phyloP scores from a whole-genome alignment of 1,284 basidiomycete species.

The Flammula alnicola region DNA sequence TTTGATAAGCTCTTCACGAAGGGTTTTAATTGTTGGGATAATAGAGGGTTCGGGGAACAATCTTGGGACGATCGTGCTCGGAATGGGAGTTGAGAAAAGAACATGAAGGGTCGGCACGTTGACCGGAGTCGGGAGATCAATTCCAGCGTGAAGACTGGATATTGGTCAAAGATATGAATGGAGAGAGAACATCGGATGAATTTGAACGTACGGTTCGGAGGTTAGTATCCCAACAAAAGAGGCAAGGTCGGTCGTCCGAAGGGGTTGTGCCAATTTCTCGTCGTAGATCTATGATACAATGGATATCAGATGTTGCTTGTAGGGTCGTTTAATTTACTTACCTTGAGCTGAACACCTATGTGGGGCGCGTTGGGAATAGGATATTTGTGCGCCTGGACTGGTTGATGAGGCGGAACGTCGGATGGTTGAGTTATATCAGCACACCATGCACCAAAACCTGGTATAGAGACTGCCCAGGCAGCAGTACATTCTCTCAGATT shows the following conservation, averaged over 20 bases:
- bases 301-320: background rate
- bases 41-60: constrained; percentile 36
- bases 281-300: constrained; percentile 59
- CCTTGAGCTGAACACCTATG: constrained; percentile 73
- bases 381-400: constrained; percentile 58
- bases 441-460: constrained; percentile 57
- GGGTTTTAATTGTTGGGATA: constrained; percentile 14
- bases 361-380: constrained; percentile 57
- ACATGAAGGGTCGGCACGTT: constrained; percentile 72
- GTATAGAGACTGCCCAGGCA: constrained; percentile 74
- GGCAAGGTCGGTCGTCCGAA: constrained; percentile 62
- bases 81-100: constrained; percentile 53
- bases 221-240: constrained; percentile 75
- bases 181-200: background rate
- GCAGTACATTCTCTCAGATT: constrained; percentile 64
- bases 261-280: constrained; percentile 38
- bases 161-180: constrained; percentile 4
- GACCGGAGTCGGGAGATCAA: constrained; percentile 39
- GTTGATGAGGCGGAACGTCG: background rate
- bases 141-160: constrained; percentile 37
- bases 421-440: constrained; percentile 6
- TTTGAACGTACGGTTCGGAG: constrained; percentile 57
- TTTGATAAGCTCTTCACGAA: constrained; percentile 59
- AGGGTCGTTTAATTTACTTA: constrained; percentile 26
- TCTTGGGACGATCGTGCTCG: constrained; percentile 42